Evolutionary conservation across 139 green algal species (phyloP).

Genomic region (Micractinium conductrix): DNA sequence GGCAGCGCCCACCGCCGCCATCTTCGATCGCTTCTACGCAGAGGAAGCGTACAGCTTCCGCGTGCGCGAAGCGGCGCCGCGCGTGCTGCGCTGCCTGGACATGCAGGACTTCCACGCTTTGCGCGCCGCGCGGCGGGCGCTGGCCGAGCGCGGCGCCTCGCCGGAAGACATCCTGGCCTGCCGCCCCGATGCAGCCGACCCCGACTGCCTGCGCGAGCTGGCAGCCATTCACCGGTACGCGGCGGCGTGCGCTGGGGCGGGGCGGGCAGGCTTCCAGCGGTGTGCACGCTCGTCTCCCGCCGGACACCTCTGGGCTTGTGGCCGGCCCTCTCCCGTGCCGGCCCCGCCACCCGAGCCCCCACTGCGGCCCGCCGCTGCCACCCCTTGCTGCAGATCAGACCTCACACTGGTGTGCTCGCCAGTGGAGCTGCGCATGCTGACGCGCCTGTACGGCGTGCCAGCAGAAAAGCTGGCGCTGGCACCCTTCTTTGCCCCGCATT

Average conservation of each 20-base stretch:
- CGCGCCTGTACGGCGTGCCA: slow-evolving; percentile 46
- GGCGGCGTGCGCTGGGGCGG: not conserved
- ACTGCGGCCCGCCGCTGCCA: not conserved
- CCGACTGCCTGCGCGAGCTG: slow-evolving; percentile 56
- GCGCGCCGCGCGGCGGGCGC: slow-evolving; percentile 29
- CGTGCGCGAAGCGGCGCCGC: slow-evolving; percentile 45
- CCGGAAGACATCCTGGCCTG: slow-evolving; percentile 33
- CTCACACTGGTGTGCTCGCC: slow-evolving; percentile 69
- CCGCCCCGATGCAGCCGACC: slow-evolving; percentile 38
- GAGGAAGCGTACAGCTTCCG: slow-evolving; percentile 69
- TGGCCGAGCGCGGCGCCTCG: slow-evolving; percentile 1
- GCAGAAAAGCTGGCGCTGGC: slow-evolving; percentile 52
- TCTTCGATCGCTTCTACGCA: slow-evolving; percentile 65
- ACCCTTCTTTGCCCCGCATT: slow-evolving; percentile 56
- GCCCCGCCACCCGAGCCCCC: too few species aligned
- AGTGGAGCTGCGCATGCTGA: slow-evolving; percentile 56
- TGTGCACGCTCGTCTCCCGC: too few species aligned
- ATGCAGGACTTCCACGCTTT: slow-evolving; percentile 74
- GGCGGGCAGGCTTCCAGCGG: not conserved
- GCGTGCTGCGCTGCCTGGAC: slow-evolving; percentile 61
- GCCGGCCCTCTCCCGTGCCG: too few species aligned
- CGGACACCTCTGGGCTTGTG: too few species aligned
- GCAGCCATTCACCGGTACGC: slow-evolving; percentile 56
- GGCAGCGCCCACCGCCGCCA: slow-evolving; percentile 18
- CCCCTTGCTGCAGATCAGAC: slow-evolving; percentile 51